Percentiles rank a stretch among this genome's conserved stretches.
Conservation (phyloP, 371 early-diverging fungal species). For the Rhizopus delemar region DNA sequence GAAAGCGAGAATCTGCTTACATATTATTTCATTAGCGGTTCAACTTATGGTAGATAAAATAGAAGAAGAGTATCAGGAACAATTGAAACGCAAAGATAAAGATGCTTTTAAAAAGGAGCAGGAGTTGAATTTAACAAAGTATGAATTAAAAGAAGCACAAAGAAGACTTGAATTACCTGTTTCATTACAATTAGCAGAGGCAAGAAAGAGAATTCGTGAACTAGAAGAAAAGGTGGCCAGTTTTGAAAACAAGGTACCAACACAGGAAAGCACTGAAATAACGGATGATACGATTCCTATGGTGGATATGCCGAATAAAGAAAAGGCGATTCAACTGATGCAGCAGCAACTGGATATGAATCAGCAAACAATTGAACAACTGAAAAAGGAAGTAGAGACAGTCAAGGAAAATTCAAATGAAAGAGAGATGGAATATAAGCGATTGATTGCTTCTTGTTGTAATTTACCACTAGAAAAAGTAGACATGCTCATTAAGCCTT, state of each 20-base stretch:
- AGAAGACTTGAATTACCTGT: slow-evolving; percentile 39
- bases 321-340: slow-evolving; percentile 41
- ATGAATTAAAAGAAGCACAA: slow-evolving; percentile 53
- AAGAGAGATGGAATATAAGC: slow-evolving; percentile 63
- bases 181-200: slow-evolving; percentile 54
- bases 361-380: slow-evolving; percentile 44
- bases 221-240: slow-evolving; percentile 43
- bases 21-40: slow-evolving; percentile 36
- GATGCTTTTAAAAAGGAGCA: slow-evolving; percentile 59
- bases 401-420: slow-evolving; percentile 38
- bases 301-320: slow-evolving; percentile 15
- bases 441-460: slow-evolving; percentile 73
- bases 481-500: slow-evolving; percentile 61
- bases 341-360: slow-evolving; percentile 47
- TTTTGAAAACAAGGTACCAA: slow-evolving; percentile 6
- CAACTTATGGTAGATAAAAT: slow-evolving; percentile 60
- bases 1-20: neutral
- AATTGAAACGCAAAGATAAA: slow-evolving; percentile 55
- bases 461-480: slow-evolving; percentile 65
- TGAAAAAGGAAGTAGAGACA: slow-evolving; percentile 40
- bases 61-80: slow-evolving; percentile 59
- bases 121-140: slow-evolving; percentile 55
- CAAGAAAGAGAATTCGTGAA: slow-evolving; percentile 51
- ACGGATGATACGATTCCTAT: slow-evolving; percentile 3
- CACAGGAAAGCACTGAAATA: slow-evolving; percentile 14